phyloP scores from a whole-genome alignment of 768 basidiomycete species.

The Leucocoprinus sp. region DNA sequence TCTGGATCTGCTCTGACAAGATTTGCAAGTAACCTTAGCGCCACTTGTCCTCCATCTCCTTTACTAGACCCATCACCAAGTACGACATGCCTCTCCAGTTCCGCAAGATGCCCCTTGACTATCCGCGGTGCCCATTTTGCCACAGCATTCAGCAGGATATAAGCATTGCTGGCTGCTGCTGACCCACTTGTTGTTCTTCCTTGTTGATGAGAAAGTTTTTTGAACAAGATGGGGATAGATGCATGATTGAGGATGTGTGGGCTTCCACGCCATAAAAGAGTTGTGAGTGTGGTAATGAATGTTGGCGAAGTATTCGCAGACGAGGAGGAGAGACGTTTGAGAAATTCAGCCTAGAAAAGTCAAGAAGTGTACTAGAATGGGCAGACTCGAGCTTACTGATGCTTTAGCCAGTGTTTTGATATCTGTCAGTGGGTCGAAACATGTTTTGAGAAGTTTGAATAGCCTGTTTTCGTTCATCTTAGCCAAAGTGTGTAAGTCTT shows the following conservation, averaged over 20 bases:
- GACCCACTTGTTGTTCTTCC: conserved; percentile 26
- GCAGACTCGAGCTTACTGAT: conserved; percentile 37
- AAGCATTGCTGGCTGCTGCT: conserved; percentile 36
- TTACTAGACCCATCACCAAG: neutral
- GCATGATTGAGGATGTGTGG: conserved; percentile 79
- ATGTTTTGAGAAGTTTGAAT: conserved; percentile 76
- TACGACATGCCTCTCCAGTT: conserved; percentile 60
- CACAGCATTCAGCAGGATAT: conserved; percentile 37
- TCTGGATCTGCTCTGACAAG: conserved; percentile 52
- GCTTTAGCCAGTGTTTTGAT: conserved; percentile 74
- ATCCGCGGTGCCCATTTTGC: conserved; percentile 72
- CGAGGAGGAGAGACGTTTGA: conserved; percentile 66
- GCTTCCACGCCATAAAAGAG: conserved; percentile 60
- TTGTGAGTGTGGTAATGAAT: conserved; percentile 49
- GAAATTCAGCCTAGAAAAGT: conserved; percentile 58
- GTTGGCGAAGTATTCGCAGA: conserved; percentile 38
- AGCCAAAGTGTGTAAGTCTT: conserved; percentile 79
- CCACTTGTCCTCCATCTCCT: conserved; percentile 45
- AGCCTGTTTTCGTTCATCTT: conserved; percentile 78
- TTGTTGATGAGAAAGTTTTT: conserved; percentile 41
- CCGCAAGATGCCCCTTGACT: conserved; percentile 65
- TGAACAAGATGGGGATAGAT: conserved; percentile 73
- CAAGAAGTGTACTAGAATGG: neutral
- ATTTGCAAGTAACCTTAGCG: conserved; percentile 71
- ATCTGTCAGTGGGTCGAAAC: conserved; percentile 80